phyloP scores from a whole-genome alignment of 2,329 filamentous ascomycete genomes.

The Trichoderma gracile region DNA sequence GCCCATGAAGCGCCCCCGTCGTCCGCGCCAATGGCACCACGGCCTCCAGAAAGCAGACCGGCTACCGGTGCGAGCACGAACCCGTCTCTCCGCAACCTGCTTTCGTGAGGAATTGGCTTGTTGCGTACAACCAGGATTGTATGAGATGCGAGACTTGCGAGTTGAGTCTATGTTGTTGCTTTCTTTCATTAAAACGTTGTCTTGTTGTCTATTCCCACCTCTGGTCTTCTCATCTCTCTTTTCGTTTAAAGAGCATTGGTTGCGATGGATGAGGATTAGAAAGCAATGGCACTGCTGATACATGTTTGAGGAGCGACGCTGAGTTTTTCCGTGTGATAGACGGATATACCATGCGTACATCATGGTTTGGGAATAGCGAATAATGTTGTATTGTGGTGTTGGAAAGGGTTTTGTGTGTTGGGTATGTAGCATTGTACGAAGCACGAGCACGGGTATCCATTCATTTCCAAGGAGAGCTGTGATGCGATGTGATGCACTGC shows the following conservation, averaged over 20 bases:
- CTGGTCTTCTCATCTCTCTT: too few relatives aligned
- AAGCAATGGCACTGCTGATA: not conserved
- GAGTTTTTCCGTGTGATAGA: too few relatives aligned
- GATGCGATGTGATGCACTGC: too few relatives aligned
- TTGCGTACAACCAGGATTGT: not conserved
- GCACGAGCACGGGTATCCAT: too few relatives aligned
- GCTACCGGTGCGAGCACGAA: conserved; percentile 73
- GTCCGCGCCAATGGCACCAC: conserved; percentile 33
- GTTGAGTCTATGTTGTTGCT: not conserved
- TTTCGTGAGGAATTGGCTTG: conserved; percentile 52
- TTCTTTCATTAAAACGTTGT: not conserved
- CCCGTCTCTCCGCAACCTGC: conserved; percentile 71
- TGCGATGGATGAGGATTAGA: not conserved
- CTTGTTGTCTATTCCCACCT: not conserved
- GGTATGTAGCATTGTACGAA: too few relatives aligned
- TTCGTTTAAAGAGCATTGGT: not conserved
- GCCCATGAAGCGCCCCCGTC: conserved; percentile 32
- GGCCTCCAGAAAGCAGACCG: conserved; percentile 46
- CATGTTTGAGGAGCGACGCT: not conserved
- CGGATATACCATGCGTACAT: not conserved
- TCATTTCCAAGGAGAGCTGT: too few relatives aligned
- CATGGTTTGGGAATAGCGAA: not conserved
- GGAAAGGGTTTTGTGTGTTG: too few relatives aligned
- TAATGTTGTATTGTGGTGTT: too few relatives aligned
- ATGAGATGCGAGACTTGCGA: not conserved